These are phyloP conservation scores for Cadophora gregata DNA, from an alignment of 2,329 filamentous ascomycete genomes.

Conservation along the genomic window DNA sequence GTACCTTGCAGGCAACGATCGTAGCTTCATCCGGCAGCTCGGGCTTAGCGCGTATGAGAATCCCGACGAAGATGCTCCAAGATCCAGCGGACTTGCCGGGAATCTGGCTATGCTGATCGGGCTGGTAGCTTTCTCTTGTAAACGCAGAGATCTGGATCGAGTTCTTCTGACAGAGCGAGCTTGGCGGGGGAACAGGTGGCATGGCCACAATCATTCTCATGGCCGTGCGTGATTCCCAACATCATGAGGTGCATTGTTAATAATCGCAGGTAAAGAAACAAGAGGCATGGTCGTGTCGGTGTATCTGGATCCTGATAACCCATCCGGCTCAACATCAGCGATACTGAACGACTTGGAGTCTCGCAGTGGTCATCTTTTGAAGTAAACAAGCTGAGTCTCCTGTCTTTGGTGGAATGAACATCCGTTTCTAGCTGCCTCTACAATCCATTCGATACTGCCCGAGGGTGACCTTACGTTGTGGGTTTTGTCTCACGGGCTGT, in stretches of 20 bases:
- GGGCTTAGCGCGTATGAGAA: constrained; percentile 26
- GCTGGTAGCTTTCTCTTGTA: constrained; percentile 39
- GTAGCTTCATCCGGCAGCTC: constrained; percentile 31
- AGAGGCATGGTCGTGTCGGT: constrained; percentile 38
- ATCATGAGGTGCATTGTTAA: not conserved
- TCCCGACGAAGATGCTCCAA: not conserved
- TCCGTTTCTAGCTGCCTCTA: not conserved
- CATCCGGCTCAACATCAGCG: constrained; percentile 30
- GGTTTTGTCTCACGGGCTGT: not conserved
- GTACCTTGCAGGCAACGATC: constrained; percentile 24
- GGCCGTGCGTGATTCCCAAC: constrained; percentile 30
- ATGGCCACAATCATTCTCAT: constrained; percentile 22
- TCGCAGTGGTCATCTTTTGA: not conserved
- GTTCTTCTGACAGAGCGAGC: constrained; percentile 27
- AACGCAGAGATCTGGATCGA: constrained; percentile 12
- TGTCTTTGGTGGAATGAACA: not conserved
- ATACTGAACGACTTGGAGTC: constrained; percentile 32
- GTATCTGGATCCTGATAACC: constrained; percentile 40
- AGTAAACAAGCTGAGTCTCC: not conserved
- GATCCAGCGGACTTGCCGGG: constrained; percentile 32
- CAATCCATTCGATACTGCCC: not conserved
- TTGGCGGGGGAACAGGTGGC: constrained; percentile 32
- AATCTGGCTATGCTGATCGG: constrained; percentile 35
- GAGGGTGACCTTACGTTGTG: not conserved
- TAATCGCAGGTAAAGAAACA: constrained; percentile 22